These are phyloP conservation scores for Populus hybrid DNA, from an alignment of 441 rosid species.

Conservation along the genomic window DNA sequence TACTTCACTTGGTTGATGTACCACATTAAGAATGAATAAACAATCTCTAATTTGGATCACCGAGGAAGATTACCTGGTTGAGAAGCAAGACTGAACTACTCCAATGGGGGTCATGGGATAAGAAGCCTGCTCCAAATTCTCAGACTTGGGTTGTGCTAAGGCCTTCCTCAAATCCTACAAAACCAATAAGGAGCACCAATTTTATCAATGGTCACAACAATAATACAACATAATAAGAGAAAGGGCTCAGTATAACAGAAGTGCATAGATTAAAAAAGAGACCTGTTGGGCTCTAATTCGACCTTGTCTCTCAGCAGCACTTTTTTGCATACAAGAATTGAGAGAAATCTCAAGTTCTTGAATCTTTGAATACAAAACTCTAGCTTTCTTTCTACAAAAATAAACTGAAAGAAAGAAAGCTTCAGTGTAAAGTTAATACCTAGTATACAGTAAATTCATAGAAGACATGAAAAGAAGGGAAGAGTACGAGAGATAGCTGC, in stretches of 20 bases:
- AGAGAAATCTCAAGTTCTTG: slow-evolving; percentile 57
- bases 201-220: background rate
- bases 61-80: slow-evolving; percentile 53
- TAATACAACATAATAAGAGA: background rate
- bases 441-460: background rate
- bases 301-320: slow-evolving; percentile 84
- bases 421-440: background rate
- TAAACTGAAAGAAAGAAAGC: slow-evolving; percentile 34
- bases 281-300: slow-evolving; percentile 7
- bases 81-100: slow-evolving; percentile 75
- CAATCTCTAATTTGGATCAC: background rate
- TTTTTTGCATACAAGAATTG: slow-evolving; percentile 46
- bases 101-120: slow-evolving; percentile 89
- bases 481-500: slow-evolving; percentile 43
- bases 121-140: slow-evolving; percentile 33
- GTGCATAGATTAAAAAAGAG: background rate
- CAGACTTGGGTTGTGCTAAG: slow-evolving; percentile 40
- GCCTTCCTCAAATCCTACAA: slow-evolving; percentile 66
- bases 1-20: background rate
- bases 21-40: background rate
- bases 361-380: slow-evolving; percentile 29
- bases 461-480: background rate
- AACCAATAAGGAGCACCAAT: background rate
- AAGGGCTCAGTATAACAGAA: background rate
- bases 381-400: slow-evolving; percentile 35